A percentile compares a stretch with the other conserved stretches of the same genome.
Conservation (phyloP, 441 rosid genomes). For the Breynia disticha region DNA sequence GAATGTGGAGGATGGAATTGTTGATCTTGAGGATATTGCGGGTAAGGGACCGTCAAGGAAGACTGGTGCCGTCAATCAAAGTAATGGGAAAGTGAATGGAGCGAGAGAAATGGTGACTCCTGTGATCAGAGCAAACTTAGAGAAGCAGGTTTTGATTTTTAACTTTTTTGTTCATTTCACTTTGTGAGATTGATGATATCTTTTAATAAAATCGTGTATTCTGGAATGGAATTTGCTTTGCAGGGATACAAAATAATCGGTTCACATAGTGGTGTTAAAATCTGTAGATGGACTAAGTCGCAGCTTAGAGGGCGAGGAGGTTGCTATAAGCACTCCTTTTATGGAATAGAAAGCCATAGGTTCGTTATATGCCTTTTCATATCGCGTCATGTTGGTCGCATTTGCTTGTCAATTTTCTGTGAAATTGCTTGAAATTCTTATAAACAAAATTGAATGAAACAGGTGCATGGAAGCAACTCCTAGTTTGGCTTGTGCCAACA, state of each 20-base stretch:
- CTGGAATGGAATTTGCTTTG: constrained; percentile 16
- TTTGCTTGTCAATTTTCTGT: too few relatives aligned
- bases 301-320: constrained; percentile 99
- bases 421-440: not conserved
- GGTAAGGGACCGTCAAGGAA: constrained; percentile 74
- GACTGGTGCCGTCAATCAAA: constrained; percentile 25
- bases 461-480: constrained; percentile 99
- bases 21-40: constrained; percentile 92
- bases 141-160: constrained; percentile 53
- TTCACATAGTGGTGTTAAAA: constrained; percentile 93
- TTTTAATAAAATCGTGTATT: not conserved
- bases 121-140: constrained; percentile 80
- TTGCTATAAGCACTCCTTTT: constrained; percentile 95
- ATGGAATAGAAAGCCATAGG: constrained; percentile 99
- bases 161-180: not conserved
- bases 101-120: constrained; percentile 89
- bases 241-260: constrained; percentile 96
- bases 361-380: too few relatives aligned
- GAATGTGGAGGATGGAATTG: constrained; percentile 27
- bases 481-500: constrained; percentile 94
- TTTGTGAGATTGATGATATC: not conserved
- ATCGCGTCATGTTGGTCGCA: too few relatives aligned
- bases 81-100: constrained; percentile 49
- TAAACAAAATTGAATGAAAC: constrained; percentile 14
- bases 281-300: constrained; percentile 98